Evolutionary conservation across 192 early-diverging fungal genomes (phyloP).

Genomic region (Jimgerdemannia flammicorona): DNA sequence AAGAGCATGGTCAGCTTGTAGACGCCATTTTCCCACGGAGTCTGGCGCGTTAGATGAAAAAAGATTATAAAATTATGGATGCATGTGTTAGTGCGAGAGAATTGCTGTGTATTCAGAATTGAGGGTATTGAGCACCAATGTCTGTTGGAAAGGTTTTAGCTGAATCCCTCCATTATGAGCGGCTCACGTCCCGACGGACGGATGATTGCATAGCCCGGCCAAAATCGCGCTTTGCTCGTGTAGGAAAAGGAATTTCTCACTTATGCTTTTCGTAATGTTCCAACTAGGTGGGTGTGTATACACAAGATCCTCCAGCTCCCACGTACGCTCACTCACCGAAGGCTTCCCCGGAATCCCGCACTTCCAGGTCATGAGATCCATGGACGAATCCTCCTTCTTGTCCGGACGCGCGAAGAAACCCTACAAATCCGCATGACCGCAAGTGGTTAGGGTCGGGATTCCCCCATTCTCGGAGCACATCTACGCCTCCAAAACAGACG

Average conservation of each 20-base stretch:
- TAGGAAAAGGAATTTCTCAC: no score
- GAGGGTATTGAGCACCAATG: no score
- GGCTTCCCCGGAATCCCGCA: conserved; percentile 53
- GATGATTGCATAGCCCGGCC: no score
- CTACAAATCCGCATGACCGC: conserved; percentile 28
- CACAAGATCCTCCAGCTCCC: neutral
- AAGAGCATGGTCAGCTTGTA: conserved; percentile 83
- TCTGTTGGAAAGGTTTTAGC: no score
- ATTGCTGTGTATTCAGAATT: no score
- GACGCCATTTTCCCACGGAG: conserved; percentile 86
- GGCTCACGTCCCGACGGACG: no score
- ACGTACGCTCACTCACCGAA: conserved; percentile 26
- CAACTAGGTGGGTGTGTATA: neutral
- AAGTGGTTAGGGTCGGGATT: no score
- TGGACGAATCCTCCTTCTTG: conserved; percentile 73
- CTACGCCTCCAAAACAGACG: conserved; percentile 11
- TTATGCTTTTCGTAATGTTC: neutral
- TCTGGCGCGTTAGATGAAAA: conserved; percentile 27
- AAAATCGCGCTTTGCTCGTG: no score
- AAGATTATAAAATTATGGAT: neutral
- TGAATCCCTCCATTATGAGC: no score
- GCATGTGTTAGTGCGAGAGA: no score
- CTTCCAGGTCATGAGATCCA: conserved; percentile 86
- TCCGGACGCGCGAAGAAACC: conserved; percentile 92
- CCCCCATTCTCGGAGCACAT: neutral